Base-by-base conservation (phyloP, 2,329 filamentous ascomycete species). In the Pyrenochaeta sp. region DNA sequence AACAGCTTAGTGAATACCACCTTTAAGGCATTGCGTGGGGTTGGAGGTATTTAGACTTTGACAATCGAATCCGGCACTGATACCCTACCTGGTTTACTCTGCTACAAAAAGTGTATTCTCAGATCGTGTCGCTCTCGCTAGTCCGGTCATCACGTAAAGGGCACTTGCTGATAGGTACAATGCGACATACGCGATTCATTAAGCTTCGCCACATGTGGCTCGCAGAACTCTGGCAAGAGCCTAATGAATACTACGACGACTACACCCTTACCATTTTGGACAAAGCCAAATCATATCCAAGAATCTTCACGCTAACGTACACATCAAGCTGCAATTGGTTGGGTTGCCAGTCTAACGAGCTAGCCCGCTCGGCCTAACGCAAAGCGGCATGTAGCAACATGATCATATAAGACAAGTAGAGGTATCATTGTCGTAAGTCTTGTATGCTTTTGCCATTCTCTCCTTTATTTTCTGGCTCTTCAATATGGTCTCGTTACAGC, bases 401-500 rank as follows among this genome's bases (percentile, higher is more conserved):
- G 15, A 35, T 11, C 11, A 17, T 35, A 35, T 4, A 35, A 17
- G 32, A 35, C 14, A 32, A 32, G 30, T 32, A 27, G 4, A 27
- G 9, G 23, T 27, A 9, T 9, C 23, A 27, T 27, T 27, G 23
- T 27, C 23, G 9, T 27, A 27, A 27, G 9, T 27, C 23, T 27
- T 27, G 9, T 9, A 27, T 27, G 23, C 23, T 27, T 27, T 27
- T 5, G 9, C 9, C 9, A 5, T 17, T 17, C 32, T 40, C 21
- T 21, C 36, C 36, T 20, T 18, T 12, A 20, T 20, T 18, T 12
- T 12, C 7, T 30, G 6, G 2, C 4, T 30, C 12, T 12, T n/a
- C 21, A 37, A 48, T 6, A 45, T 40, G 35, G 46, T 43, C 14
- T 50, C 59, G 2, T 48, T 66, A 6, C 27, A 52, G 23, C 49